These are phyloP conservation scores for Ambrosiella beaveri DNA, from an alignment of 2,329 filamentous ascomycete genomes.

Conservation along the genomic window DNA sequence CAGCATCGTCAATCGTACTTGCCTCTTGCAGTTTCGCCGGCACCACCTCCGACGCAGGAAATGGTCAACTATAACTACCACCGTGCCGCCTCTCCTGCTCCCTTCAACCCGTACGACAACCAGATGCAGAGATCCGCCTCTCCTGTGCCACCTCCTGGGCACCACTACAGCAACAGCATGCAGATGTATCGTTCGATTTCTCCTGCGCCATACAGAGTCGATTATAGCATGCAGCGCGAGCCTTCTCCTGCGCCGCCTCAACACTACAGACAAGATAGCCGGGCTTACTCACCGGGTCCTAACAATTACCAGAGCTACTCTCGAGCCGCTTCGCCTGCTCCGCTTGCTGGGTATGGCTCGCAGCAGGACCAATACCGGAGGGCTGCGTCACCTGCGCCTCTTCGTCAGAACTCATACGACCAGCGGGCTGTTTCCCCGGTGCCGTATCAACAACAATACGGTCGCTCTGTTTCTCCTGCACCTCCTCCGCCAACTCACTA, in stretches of 20 bases:
- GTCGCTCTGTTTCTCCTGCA: constrained; percentile 14
- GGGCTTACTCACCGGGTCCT: constrained; percentile 19
- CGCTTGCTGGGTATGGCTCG: constrained; percentile 15
- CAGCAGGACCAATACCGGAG: constrained; percentile 18
- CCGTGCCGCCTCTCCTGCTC: constrained; percentile 14
- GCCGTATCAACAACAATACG: constrained; percentile 6
- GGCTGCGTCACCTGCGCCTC: constrained; percentile 14
- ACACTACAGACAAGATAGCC: constrained; percentile 19
- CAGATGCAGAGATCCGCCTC: constrained; percentile 4
- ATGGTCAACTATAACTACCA: constrained; percentile 15
- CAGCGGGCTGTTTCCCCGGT: constrained; percentile 8
- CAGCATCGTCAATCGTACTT: constrained; percentile 17
- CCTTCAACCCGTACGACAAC: constrained; percentile 6
- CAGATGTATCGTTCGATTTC: constrained; percentile 21
- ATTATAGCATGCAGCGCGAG: constrained; percentile 5
- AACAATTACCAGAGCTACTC: constrained; percentile 16
- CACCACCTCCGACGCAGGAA: constrained; percentile 17
- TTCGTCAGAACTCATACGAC: constrained; percentile 13
- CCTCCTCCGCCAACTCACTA: constrained; percentile 12
- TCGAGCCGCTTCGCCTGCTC: constrained; percentile 25
- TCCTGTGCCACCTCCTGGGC: constrained; percentile 18
- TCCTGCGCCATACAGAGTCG: constrained; percentile 20
- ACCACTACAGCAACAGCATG: constrained; percentile 14
- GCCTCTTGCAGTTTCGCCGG: constrained; percentile 23
- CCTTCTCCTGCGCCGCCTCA: constrained; percentile 8